A percentile compares a stretch with the other conserved stretches of the same genome.
Evolutionary conservation across 1,284 basidiomycete genomes (phyloP).

Genomic region (Taiwanofungus camphoratus): DNA sequence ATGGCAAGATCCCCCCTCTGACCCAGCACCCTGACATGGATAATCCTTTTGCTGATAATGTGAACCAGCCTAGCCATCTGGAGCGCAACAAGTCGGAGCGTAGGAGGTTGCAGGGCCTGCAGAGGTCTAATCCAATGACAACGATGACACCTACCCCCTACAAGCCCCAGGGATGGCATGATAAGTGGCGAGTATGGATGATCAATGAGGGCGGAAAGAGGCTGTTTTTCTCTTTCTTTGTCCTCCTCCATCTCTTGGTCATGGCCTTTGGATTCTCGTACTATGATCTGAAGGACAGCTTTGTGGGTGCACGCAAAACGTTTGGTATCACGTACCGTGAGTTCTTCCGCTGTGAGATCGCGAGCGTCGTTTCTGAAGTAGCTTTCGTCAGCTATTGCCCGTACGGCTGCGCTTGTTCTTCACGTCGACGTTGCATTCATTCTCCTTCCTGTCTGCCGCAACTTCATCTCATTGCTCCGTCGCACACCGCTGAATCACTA

Average conservation of each 20-base stretch:
- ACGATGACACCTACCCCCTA: slow-evolving; percentile 28
- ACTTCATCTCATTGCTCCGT: slow-evolving; percentile 82
- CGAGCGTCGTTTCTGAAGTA: neutral
- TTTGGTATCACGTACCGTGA: slow-evolving; percentile 76
- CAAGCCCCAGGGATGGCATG: slow-evolving; percentile 32
- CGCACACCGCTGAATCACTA: slow-evolving; percentile 76
- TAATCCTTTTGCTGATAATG: slow-evolving; percentile 26
- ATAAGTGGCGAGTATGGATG: slow-evolving; percentile 73
- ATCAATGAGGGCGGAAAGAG: slow-evolving; percentile 82
- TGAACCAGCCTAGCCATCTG: slow-evolving; percentile 39
- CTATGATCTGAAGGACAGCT: slow-evolving; percentile 75
- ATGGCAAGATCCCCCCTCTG: slow-evolving; percentile 44
- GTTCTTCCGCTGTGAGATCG: slow-evolving; percentile 27
- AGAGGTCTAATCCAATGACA: slow-evolving; percentile 44
- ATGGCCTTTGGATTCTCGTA: slow-evolving; percentile 69
- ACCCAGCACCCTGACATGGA: slow-evolving; percentile 51
- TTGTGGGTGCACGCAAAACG: slow-evolving; percentile 51
- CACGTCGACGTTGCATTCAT: slow-evolving; percentile 89
- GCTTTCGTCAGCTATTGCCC: slow-evolving; percentile 59
- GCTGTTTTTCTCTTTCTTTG: slow-evolving; percentile 72
- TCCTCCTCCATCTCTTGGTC: slow-evolving; percentile 73
- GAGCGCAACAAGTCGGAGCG: slow-evolving; percentile 80
- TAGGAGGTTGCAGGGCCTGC: slow-evolving; percentile 70
- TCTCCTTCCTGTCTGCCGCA: slow-evolving; percentile 86
- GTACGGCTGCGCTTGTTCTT: slow-evolving; percentile 78